Evolutionary conservation across 106 monocot species (phyloP), one percentile per base, ranked within the genome.

Genomic region (Dioscorea zingiberensis): DNA sequence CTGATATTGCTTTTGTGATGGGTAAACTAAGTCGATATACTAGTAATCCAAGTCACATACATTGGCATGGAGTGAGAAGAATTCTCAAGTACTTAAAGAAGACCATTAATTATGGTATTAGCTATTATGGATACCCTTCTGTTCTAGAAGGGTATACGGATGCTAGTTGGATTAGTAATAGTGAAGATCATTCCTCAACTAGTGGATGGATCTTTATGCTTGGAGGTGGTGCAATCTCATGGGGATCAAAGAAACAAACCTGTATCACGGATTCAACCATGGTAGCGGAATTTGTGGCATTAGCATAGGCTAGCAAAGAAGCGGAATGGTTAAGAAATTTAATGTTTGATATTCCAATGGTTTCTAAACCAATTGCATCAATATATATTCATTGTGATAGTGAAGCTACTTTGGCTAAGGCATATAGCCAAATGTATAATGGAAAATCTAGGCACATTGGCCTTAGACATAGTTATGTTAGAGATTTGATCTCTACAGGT

Each of bases 371-470:
- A 44, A 32, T 23, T 11, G 13, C 28, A 0, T 3, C 18, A 32
- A 44, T 68, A 16, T 56, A 18, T 38, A 68, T 68, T 2, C 13
- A 45, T 68, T 68, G 56, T 68, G 56, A 68, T 56, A 44, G 56
- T 56, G 7, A 68, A 3, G 27, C 55, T n/a, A 68, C 32, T 21
- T 38, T 68, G 26, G 27, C 68, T 29, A 27, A 32, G 16, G 55
- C 29, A 16, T 56, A 30, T 55, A 68, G 30, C 21, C 14, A 21
- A 21, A 15, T 57, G 4, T 56, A 68, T 27, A 68, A 68, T 68
- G 68, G 32, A 23, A 68, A 68, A 56, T 68, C 56, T 38, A 68
- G 68, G 57, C 55, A 68, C 44, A 68, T 56, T 22, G 23, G 19
- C 28, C 68, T 38, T 11, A 57, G 55, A 57, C 55, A 68, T 57